Base-by-base conservation (phyloP, 129 eudicot genomes). In the Centella asiatica region DNA sequence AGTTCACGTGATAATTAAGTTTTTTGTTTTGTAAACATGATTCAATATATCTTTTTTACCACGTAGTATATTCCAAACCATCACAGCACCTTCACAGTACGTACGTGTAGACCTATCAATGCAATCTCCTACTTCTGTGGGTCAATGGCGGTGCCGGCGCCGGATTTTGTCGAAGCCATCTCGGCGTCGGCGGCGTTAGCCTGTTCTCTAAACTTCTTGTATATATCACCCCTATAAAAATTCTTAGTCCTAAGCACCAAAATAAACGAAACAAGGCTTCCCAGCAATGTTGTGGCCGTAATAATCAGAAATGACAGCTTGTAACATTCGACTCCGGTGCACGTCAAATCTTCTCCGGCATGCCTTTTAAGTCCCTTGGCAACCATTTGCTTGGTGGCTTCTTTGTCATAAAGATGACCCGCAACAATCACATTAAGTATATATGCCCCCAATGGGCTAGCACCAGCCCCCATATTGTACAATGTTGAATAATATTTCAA, bases 381-480 rank as follows among this genome's bases (percentile, higher is more conserved):
- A 13, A 29, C 67, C 76, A 83, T 4, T 74, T 86, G 93, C 56
- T 45, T 77, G 60, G 1, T 2, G 0, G 89, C 95, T 54, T 86
- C 97, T 49, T 55, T 69, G 56, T 86, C 97, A 12, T 90, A 90
- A 23, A 86, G 68, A 8, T 70, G 69, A 4, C 95, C 97, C 0
- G 95, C 84, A 1, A 90, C 76, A 13, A 62, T 48, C 4, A 90
- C 97, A 40, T 90, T 90, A 10, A 86, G 74, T 1, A 90, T 62
- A 62, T 83, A 90, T 0, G 86, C 80, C 48, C 93, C 97, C 1
- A 90, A 59, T 0, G 95, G 97, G 68, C 95, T 86, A 0, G 95
- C 97, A 1, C 76, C 83, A 0, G 78, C 85, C 0, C 95, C 97
- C 34, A 90, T 72, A 33, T 74, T 83, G 74, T 76, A 68, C 50